A percentile compares a stretch with the other conserved stretches of the same genome.
These are phyloP conservation scores for Dryas octopetala DNA, from an alignment of 306 rosid genomes.

Conservation along the genomic window DNA sequence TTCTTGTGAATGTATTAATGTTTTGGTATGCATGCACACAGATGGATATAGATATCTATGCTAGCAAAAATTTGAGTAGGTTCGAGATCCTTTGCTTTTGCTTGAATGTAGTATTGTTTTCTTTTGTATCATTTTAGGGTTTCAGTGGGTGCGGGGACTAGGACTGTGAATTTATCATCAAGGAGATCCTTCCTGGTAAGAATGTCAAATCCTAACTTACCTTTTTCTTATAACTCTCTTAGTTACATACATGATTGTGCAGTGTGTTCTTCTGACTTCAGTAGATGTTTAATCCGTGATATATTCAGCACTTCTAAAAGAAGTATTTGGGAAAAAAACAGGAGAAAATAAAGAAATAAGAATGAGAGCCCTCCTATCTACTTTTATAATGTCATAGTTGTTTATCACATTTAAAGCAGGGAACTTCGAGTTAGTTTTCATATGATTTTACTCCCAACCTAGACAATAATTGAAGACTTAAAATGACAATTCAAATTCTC, in stretches of 20 bases:
- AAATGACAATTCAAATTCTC: neutral
- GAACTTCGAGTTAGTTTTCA: neutral
- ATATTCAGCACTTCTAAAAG: neutral
- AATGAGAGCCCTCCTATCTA: neutral
- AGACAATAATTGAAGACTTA: neutral
- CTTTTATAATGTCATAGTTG: neutral
- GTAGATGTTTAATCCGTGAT: neutral
- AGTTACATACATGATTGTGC: neutral
- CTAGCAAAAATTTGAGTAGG: neutral
- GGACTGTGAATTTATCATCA: conserved; percentile 34
- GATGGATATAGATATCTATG: neutral
- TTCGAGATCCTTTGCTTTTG: neutral
- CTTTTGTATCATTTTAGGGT: conserved; percentile 40
- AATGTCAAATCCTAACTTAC: neutral
- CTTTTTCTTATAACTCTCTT: neutral
- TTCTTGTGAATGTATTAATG: neutral
- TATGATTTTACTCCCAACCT: neutral
- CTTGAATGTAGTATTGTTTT: conserved; percentile 17
- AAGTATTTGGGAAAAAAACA: neutral
- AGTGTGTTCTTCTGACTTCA: neutral
- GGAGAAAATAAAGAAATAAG: neutral
- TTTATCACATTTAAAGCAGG: neutral
- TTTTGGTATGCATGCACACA: neutral
- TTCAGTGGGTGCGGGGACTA: conserved; percentile 44
- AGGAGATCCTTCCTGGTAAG: conserved; percentile 67